A percentile compares a stretch with the other conserved stretches of the same genome.
phyloP scores from a whole-genome alignment of 2,329 filamentous ascomycete genomes.

The Aspergillus ruber region DNA sequence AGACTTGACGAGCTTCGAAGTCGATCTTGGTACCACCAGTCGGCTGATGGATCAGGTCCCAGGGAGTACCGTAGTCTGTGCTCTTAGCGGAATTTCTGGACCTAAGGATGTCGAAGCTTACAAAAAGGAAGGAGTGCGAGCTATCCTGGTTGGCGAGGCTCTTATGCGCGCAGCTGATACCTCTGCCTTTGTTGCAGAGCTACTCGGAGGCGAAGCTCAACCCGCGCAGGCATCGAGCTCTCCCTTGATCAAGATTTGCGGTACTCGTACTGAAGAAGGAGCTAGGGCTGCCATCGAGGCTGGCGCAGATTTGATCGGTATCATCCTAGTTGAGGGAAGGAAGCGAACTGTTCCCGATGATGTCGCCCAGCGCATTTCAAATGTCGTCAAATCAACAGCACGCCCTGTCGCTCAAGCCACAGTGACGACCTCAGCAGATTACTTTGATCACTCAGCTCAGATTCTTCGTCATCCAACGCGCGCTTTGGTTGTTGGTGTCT shows the following conservation, averaged over 20 bases:
- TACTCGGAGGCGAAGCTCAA: slow-evolving; percentile 57
- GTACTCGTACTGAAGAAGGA: slow-evolving; percentile 74
- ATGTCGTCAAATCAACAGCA: slow-evolving; percentile 57
- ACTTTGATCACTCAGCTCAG: slow-evolving; percentile 56
- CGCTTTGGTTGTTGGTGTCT: slow-evolving; percentile 84
- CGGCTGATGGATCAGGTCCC: slow-evolving; percentile 82
- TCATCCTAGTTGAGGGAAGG: slow-evolving; percentile 77
- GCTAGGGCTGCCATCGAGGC: slow-evolving; percentile 74
- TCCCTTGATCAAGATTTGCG: slow-evolving; percentile 88
- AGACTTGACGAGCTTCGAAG: slow-evolving; percentile 92
- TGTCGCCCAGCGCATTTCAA: slow-evolving; percentile 72
- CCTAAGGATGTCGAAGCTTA: slow-evolving; percentile 84
- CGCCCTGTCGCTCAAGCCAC: slow-evolving; percentile 19
- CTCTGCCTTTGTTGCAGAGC: slow-evolving; percentile 70
- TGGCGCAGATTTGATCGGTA: slow-evolving; percentile 86
- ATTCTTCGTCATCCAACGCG: slow-evolving; percentile 49
- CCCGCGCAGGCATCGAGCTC: slow-evolving; percentile 19
- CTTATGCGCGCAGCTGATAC: slow-evolving; percentile 88
- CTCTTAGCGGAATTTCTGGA: slow-evolving; percentile 86
- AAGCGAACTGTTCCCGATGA: slow-evolving; percentile 75
- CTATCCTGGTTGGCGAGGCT: slow-evolving; percentile 89
- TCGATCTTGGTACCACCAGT: slow-evolving; percentile 87
- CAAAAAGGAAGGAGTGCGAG: slow-evolving; percentile 81
- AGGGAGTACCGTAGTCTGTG: slow-evolving; percentile 79
- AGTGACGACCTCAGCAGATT: slow-evolving; percentile 48